Base-by-base conservation (phyloP, 139 green algal species). In the Tetraselmis striata region DNA sequence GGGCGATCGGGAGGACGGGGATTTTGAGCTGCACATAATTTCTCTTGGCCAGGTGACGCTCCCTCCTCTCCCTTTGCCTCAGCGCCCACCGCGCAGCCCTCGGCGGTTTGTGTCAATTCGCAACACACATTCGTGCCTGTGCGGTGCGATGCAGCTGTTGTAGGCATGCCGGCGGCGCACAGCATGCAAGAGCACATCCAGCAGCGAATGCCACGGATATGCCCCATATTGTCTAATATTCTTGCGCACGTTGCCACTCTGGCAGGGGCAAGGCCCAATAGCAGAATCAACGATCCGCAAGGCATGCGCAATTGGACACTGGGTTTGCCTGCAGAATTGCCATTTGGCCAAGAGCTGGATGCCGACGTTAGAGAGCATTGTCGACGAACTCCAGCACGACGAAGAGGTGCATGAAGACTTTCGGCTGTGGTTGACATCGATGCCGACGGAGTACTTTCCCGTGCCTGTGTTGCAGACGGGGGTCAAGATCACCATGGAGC, bases 321-420 rank as follows among this genome's bases (percentile, higher is more conserved):
- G 94, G 94, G 90, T 98, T 78, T 94, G 86, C 80, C 90, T 97
- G 31, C 93, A 97, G 88, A 97, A 97, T 88, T 97, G 94, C 90
- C 94, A 97, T 84, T 86, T 97, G 32, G 94, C 94, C 0, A 89
- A 83, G 22, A 92, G 83, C 31, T 97, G 93, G 92, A 95, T 97
- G 92, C 87, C 85, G 45, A 67, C 45, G 18, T 18, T 67, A 25
- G 45, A 67, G 45, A 67, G 45, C 45, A 67, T 67, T 18, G 45
- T 67, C 11, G 45, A 67, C 45, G 45, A 67, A 18, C 18, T 67
- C 5, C 45, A 67, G 18, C 45, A 67, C 18, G 45, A 67, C 45
- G 45, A 67, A 18, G 11, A 28, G 2, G 83, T 94, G 59, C 90
- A 97, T 81, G 83, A 87, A 1, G 90, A 94, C 83, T 97, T 97